Conservation (phyloP, 768 basidiomycete genomes). For the Psilocybe sp. region DNA sequence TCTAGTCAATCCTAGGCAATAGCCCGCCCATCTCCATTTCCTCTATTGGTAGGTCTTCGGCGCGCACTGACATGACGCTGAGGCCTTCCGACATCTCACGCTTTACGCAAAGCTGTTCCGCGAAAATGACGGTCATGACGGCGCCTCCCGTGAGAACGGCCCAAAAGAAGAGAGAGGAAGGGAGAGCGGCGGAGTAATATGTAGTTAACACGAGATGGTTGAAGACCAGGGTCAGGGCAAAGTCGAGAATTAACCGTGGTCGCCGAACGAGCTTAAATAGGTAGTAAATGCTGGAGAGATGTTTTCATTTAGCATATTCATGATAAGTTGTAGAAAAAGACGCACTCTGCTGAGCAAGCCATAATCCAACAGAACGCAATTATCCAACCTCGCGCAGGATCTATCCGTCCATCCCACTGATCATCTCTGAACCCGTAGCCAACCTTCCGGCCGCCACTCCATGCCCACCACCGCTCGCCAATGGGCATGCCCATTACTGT, state of each 20-base stretch:
- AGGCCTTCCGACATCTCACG: constrained; percentile 89
- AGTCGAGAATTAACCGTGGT: constrained; percentile 94
- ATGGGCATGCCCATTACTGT: constrained; percentile 69
- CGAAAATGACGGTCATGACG: constrained; percentile 70
- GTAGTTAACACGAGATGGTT: constrained; percentile 92
- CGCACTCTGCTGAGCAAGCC: constrained; percentile 84
- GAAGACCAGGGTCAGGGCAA: constrained; percentile 85
- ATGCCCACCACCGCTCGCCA: constrained; percentile 72
- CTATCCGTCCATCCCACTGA: constrained; percentile 66
- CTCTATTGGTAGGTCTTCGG: constrained; percentile 52
- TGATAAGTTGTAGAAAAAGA: constrained; percentile 18
- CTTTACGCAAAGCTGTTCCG: constrained; percentile 90
- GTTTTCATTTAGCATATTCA: neutral
- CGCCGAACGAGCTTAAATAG: constrained; percentile 85
- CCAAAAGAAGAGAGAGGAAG: constrained; percentile 95
- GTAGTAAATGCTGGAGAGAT: constrained; percentile 56
- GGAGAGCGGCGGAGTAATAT: constrained; percentile 81
- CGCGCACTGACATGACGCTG: constrained; percentile 45
- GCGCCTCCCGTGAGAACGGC: constrained; percentile 68
- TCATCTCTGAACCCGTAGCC: constrained; percentile 54
- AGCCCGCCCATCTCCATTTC: constrained; percentile 58
- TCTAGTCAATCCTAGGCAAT: constrained; percentile 37
- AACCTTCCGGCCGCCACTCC: constrained; percentile 78
- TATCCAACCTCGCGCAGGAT: constrained; percentile 86
- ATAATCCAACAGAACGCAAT: constrained; percentile 85